Percentiles rank a stretch among this genome's conserved stretches.
phyloP scores from a whole-genome alignment of 148 eudicot species.

The Rhododendron vialii region DNA sequence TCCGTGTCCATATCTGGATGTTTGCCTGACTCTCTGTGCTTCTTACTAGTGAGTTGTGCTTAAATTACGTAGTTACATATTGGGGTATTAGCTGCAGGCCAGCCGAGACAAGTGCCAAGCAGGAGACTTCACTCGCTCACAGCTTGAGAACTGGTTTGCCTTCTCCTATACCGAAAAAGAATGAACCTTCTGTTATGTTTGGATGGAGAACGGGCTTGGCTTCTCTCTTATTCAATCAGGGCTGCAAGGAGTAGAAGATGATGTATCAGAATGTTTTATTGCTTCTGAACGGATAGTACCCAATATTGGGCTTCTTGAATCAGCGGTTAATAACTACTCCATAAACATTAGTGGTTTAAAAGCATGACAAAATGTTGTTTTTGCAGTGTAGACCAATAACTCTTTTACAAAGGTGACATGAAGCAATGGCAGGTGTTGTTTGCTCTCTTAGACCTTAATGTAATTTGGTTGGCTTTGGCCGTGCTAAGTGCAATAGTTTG shows the following conservation, averaged over 20 bases:
- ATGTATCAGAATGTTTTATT: background rate
- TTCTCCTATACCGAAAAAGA: constrained; percentile 34
- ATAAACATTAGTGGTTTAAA: background rate
- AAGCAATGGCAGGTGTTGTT: background rate
- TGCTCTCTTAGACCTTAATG: background rate
- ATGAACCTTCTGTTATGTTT: constrained; percentile 32
- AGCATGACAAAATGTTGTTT: background rate
- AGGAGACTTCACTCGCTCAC: constrained; percentile 24
- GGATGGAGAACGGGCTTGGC: constrained; percentile 63
- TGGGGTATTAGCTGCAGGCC: constrained; percentile 22
- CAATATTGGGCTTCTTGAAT: constrained; percentile 2
- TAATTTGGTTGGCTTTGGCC: background rate
- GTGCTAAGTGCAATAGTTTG: background rate
- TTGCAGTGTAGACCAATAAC: background rate
- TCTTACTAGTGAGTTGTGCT: background rate
- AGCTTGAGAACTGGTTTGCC: constrained; percentile 24
- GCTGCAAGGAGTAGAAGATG: constrained; percentile 16
- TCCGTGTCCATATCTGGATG: background rate
- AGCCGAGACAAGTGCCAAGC: constrained; percentile 25
- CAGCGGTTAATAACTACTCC: background rate
- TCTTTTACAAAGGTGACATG: background rate
- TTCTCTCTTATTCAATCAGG: constrained; percentile 45
- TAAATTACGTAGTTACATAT: background rate
- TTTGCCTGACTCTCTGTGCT: background rate
- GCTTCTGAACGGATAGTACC: background rate